These are phyloP conservation scores for Echria macrotheca DNA, from an alignment of 495 filamentous ascomycete genomes.

Conservation along the genomic window DNA sequence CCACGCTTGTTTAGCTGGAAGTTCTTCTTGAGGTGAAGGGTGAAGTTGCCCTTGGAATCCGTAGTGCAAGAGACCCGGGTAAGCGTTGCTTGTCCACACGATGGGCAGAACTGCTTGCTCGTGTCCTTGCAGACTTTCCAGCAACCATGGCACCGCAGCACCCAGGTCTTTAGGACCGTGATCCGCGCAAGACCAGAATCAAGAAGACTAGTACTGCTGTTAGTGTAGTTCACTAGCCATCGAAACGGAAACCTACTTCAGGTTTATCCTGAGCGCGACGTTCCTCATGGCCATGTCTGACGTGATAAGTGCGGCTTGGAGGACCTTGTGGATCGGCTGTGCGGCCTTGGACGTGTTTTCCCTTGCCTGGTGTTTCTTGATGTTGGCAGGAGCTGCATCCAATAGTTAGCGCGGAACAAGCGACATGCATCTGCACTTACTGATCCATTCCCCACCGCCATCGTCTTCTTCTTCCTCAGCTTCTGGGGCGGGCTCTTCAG, in stretches of 20 bases:
- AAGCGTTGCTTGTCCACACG: conserved; percentile 82
- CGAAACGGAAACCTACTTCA: conserved; percentile 46
- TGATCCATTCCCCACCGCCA: conserved; percentile 66
- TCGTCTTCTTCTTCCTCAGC: conserved; percentile 18
- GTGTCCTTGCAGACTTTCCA: conserved; percentile 81
- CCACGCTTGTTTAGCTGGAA: conserved; percentile 95
- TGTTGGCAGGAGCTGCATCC: conserved; percentile 63
- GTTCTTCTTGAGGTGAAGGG: conserved; percentile 85
- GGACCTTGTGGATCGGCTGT: conserved; percentile 51
- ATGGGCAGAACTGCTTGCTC: conserved; percentile 86
- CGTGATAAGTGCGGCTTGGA: conserved; percentile 82
- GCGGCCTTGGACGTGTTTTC: conserved; percentile 46
- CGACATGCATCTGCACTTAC: conserved; percentile 8
- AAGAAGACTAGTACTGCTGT: conserved; percentile 51
- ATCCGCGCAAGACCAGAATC: conserved; percentile 72
- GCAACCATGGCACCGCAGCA: conserved; percentile 91
- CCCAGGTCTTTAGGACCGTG: conserved; percentile 72
- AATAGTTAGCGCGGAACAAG: too few species aligned
- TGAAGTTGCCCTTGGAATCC: conserved; percentile 72
- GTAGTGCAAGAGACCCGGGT: conserved; percentile 84
- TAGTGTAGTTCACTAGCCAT: background rate
- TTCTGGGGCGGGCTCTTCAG: conserved; percentile 39
- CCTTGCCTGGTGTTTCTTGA: conserved; percentile 73
- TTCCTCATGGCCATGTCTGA: conserved; percentile 98
- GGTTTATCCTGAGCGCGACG: conserved; percentile 86